Percentiles rank a stretch among this genome's conserved stretches.
Conservation (phyloP, 2,329 filamentous ascomycete species). For the Colletotrichum horii region DNA sequence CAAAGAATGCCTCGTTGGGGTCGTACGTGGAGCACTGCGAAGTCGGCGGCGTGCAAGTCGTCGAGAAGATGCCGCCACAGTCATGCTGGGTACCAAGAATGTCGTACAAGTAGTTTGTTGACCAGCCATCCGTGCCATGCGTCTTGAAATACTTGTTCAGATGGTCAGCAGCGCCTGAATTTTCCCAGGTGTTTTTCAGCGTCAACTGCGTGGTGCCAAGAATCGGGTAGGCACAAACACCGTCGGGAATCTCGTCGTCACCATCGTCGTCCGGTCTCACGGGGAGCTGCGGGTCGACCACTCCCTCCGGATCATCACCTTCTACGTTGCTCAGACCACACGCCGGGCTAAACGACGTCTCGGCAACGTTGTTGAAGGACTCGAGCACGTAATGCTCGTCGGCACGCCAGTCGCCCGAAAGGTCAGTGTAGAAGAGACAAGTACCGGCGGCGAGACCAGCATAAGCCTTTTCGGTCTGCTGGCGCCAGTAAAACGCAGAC, state of each 20-base stretch:
- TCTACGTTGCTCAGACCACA: not conserved
- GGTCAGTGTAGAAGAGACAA: not conserved
- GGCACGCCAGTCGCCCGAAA: not conserved
- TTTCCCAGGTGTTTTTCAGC: fast-evolving
- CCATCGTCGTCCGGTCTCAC: not conserved
- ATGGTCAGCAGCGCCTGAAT: not conserved
- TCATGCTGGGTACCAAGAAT: not conserved
- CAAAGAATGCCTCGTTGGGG: not conserved
- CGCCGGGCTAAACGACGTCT: not conserved
- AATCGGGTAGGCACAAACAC: not conserved
- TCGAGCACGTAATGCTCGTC: not conserved
- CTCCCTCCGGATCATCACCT: not conserved
- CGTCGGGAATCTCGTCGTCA: fast-evolving
- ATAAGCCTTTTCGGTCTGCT: not conserved
- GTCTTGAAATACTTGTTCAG: not conserved
- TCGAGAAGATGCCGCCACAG: not conserved
- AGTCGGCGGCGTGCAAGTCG: not conserved
- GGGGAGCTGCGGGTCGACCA: not conserved
- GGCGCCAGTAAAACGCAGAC: not conserved
- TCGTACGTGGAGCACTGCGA: not conserved
- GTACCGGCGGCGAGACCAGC: not conserved
- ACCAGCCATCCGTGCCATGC: not conserved
- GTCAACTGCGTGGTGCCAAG: not conserved
- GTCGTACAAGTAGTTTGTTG: not conserved
- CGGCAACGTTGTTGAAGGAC: not conserved